Conservation (phyloP, 2,329 filamentous ascomycete species). For the Pleomassaria siparia region DNA sequence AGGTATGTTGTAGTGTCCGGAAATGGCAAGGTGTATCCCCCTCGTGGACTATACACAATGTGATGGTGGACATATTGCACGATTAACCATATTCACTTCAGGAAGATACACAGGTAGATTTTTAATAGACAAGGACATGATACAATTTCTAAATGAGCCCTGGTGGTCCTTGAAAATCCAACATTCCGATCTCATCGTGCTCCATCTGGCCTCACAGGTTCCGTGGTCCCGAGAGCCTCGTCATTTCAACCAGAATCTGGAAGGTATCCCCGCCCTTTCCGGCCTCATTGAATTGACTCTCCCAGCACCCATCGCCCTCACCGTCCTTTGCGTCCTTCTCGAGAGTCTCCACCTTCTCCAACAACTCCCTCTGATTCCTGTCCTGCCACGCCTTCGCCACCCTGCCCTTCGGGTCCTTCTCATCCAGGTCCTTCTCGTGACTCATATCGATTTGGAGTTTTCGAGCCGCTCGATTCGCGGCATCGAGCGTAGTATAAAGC, state of each 20-base stretch:
- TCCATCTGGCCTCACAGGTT: slow-evolving; percentile 30
- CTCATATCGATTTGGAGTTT: slow-evolving; percentile 28
- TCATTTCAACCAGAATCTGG: slow-evolving; percentile 25
- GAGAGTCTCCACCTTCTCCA: slow-evolving; percentile 41
- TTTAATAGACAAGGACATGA: too few species aligned
- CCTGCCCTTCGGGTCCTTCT: slow-evolving; percentile 8
- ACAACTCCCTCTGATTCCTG: slow-evolving; percentile 14
- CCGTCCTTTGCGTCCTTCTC: background rate
- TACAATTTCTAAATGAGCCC: too few species aligned
- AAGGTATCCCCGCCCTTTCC: slow-evolving; percentile 19
- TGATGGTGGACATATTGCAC: too few species aligned
- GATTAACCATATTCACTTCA: too few species aligned
- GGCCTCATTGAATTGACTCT: slow-evolving; percentile 20
- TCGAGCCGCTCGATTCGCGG: slow-evolving; percentile 29
- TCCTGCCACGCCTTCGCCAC: slow-evolving; percentile 18
- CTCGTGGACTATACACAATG: too few species aligned
- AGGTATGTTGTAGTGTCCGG: too few species aligned
- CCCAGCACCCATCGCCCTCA: slow-evolving; percentile 20
- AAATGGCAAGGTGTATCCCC: too few species aligned
- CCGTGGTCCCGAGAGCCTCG: slow-evolving; percentile 27
- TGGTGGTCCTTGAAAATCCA: too few species aligned
- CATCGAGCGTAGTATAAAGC: slow-evolving; percentile 23
- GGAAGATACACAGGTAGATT: too few species aligned
- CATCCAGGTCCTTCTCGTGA: slow-evolving; percentile 15
- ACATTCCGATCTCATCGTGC: too few species aligned